Evolutionary conservation across 1,284 basidiomycete genomes (phyloP), one percentile per base, ranked within the genome.

Genomic region (Pholiota adiposa): DNA sequence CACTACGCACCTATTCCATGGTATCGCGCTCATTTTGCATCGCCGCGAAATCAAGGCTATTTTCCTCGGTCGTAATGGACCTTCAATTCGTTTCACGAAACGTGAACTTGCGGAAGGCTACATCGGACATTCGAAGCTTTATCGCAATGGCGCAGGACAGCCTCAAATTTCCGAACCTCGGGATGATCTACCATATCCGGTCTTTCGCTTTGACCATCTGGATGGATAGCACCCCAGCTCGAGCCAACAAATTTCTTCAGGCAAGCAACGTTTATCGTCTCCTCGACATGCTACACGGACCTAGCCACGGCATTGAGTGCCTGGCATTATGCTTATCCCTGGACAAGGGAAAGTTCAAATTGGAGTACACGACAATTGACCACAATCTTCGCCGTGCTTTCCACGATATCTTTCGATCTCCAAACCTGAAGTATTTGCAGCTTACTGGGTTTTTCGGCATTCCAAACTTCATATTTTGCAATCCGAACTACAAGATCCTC

Each of bases 161-260:
- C 21, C 53, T 54, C 19, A 23, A 31, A 25, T 54, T 54, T 54
- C 53, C 53, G 16, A 18, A 23, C 9, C 18, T 54, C 25, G 40
- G 53, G 29, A 48, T 55, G 54, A 43, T 46, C 33, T 48, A 55
- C 43, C 54, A 55, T 25, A 44, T 54, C 23, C 53, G 40, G 3
- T 55, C 43, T 8, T 55, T 55, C 21, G 18, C 44, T n/a, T 34
- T 31, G n/a, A 16, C 23, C n/a, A 31, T 40, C 9, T n/a, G 44
- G 29, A 21, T 18, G 23, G 50, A 38, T 21, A 21, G 33, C 25
- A 11, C 8, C 8, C 16, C 19, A 16, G 18, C 6, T 5, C 19
- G 21, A 1, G 21, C 21, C 2, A 4, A 29, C 23, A 16, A 23
- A 1, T 29, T 55, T 31, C 12, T 48, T 5, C 31, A 23, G 4